These are phyloP conservation scores for Aspergillus aculeatinus DNA, from an alignment of 2,329 filamentous ascomycete genomes.

Conservation along the genomic window DNA sequence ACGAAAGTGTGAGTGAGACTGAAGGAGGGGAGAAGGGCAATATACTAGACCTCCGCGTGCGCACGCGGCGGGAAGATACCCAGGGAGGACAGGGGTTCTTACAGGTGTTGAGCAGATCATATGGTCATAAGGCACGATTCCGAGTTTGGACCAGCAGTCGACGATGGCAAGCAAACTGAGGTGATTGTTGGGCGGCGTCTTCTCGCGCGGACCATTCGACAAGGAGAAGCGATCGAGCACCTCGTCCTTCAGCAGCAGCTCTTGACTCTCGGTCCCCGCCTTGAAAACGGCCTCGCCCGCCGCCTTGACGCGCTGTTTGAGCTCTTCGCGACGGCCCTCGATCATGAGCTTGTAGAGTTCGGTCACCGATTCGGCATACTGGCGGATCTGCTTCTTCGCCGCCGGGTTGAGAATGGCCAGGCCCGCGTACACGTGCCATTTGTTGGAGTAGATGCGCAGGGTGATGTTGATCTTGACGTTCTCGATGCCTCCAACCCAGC, in stretches of 20 bases:
- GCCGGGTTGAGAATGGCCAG: constrained; percentile 95
- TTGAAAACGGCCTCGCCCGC: constrained; percentile 74
- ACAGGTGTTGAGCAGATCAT: constrained; percentile 98
- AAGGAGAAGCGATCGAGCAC: constrained; percentile 88
- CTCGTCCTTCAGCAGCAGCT: constrained; percentile 72
- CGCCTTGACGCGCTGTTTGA: constrained; percentile 71
- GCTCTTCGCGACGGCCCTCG: constrained; percentile 72
- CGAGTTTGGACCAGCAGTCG: constrained; percentile 93
- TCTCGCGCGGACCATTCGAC: constrained; percentile 64
- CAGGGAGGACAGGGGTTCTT: constrained; percentile 29
- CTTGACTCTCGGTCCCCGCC: constrained; percentile 52
- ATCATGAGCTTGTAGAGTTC: constrained; percentile 98
- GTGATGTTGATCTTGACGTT: constrained; percentile 99
- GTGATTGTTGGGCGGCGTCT: constrained; percentile 81
- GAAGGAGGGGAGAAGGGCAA: background rate
- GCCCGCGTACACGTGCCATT: constrained; percentile 99
- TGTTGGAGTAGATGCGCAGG: constrained; percentile 94
- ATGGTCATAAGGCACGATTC: constrained; percentile 95
- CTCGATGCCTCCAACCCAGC: constrained; percentile 95
- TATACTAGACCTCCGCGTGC: no score
- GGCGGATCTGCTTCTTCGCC: constrained; percentile 85
- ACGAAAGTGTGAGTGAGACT: background rate
- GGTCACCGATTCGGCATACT: constrained; percentile 90
- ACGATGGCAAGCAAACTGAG: constrained; percentile 93
- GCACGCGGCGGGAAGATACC: background rate